phyloP scores from a whole-genome alignment of 75 land plant genomes.

The Picea sitchensis region DNA sequence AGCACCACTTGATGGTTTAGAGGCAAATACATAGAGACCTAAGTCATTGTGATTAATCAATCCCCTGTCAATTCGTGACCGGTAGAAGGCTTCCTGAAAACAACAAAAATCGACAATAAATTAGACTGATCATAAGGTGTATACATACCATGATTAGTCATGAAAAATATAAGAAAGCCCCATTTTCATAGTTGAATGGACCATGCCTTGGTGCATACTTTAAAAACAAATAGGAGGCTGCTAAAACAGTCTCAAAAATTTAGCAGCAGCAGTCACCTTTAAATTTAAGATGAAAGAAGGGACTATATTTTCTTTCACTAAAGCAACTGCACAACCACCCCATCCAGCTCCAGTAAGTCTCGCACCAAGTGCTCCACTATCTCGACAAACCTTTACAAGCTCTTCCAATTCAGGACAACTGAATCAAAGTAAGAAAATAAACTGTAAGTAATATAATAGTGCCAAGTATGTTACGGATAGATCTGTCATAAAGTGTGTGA shows the following conservation, averaged over 20 bases:
- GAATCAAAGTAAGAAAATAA: background rate
- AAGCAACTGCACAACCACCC: constrained; percentile 96
- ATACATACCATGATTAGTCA: background rate
- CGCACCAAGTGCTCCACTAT: constrained; percentile 86
- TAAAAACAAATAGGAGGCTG: background rate
- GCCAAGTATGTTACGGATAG: too few species aligned
- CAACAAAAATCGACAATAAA: constrained; percentile 1
- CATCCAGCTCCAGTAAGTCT: constrained; percentile 99
- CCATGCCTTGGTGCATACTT: too few species aligned
- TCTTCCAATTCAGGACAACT: constrained; percentile 98
- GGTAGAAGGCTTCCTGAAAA: constrained; percentile 77
- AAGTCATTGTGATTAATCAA: constrained; percentile 62
- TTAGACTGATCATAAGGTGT: background rate
- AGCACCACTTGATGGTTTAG: constrained; percentile 99
- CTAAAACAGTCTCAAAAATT: background rate
- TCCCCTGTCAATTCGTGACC: constrained; percentile 75
- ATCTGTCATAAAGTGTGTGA: too few species aligned
- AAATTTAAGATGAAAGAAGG: constrained; percentile 82
- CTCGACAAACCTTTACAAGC: constrained; percentile 69
- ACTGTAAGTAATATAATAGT: too few species aligned
- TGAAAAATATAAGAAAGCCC: background rate
- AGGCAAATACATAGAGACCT: constrained; percentile 89
- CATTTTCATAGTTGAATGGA: too few species aligned
- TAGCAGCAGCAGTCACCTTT: constrained; percentile 44
- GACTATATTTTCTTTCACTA: constrained; percentile 75